Conservation (phyloP, 257 asterid species). For the Lycium barbarum region DNA sequence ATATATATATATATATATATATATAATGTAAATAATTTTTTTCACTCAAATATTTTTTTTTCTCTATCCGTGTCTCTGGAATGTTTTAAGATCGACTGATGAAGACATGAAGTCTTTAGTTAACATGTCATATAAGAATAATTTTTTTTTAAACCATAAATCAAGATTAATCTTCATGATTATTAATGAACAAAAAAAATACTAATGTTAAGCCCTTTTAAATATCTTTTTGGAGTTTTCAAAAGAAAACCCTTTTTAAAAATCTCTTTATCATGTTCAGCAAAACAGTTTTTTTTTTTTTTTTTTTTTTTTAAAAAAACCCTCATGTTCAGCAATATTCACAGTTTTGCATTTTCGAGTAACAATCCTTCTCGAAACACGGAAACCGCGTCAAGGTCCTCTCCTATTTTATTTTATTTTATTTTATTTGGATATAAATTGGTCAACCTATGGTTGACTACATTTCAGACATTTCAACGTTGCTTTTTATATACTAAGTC, state of each 20-base stretch:
- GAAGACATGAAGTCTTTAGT: no score
- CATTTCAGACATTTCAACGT: neutral
- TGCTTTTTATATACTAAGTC: neutral
- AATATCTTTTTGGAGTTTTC: neutral
- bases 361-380: neutral
- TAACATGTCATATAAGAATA: no score
- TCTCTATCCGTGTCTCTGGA: neutral
- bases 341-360: neutral
- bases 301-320: no score
- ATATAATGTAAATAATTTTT: neutral
- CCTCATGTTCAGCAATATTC: no score
- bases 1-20: neutral
- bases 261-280: neutral
- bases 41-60: no score
- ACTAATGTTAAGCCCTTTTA: neutral
- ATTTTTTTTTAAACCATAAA: no score
- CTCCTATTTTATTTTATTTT: neutral
- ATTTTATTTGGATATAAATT: neutral
- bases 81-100: neutral
- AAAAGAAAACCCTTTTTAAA: neutral
- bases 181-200: no score
- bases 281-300: no score
- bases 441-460: slow-evolving; percentile 26
- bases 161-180: no score
- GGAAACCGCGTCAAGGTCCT: neutral